These are phyloP conservation scores for Silene uniflora DNA, from an alignment of 148 eudicot species.

Conservation along the genomic window DNA sequence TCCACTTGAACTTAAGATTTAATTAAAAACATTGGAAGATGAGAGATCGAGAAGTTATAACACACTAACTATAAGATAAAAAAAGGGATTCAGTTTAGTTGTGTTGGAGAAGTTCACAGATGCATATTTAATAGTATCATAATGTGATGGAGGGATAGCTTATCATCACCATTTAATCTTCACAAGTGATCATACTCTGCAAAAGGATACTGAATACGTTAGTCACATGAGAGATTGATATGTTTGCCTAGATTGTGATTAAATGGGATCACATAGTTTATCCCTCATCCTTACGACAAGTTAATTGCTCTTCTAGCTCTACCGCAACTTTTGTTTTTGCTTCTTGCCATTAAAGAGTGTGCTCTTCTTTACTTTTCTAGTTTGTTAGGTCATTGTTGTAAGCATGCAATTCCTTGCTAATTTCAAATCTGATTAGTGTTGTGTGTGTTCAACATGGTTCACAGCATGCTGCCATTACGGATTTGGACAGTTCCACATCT, in stretches of 20 bases:
- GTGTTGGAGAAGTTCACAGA: neutral
- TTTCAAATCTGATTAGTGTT: neutral
- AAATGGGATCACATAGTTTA: neutral
- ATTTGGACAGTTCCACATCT: conserved; percentile 60
- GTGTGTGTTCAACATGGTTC: conserved; percentile 13
- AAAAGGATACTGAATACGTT: too few species aligned
- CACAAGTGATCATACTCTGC: neutral
- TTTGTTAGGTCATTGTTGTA: neutral
- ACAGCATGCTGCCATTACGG: conserved; percentile 64
- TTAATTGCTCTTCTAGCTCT: neutral
- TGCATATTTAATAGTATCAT: neutral
- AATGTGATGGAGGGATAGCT: neutral
- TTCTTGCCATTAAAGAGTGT: neutral
- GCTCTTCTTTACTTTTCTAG: neutral
- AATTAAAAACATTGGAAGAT: too few species aligned
- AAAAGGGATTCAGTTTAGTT: too few species aligned
- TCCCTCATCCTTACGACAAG: neutral
- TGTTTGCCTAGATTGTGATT: neutral
- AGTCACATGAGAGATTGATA: neutral
- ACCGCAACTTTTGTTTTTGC: neutral
- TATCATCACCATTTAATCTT: neutral
- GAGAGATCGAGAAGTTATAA: too few species aligned
- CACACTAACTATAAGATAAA: too few species aligned
- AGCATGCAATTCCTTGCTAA: neutral
- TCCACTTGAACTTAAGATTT: too few species aligned